Conservation (phyloP, 306 rosid species). For the Vicia villosa region DNA sequence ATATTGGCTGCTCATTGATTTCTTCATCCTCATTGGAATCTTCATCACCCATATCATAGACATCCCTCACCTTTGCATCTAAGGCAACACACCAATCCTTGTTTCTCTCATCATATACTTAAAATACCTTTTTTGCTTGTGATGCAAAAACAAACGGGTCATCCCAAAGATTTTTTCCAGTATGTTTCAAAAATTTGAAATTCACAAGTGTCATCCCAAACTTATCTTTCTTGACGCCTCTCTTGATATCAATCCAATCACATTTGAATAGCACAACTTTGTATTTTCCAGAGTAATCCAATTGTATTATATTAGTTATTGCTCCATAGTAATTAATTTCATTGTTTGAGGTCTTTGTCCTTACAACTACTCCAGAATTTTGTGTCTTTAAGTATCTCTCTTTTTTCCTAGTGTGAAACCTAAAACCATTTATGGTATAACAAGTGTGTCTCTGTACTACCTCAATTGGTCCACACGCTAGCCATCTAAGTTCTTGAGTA, state of each 20-base stretch:
- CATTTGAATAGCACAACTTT: not conserved
- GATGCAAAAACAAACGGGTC: no score
- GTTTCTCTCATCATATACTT: no score
- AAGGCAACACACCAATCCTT: no score
- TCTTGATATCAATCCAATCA: slow-evolving; percentile 3
- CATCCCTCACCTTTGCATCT: no score
- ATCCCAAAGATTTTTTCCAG: no score
- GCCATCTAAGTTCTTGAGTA: not conserved
- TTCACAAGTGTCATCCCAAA: no score
- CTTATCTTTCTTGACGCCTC: not conserved
- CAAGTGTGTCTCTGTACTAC: not conserved
- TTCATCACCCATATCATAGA: no score
- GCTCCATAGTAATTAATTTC: slow-evolving; percentile 8
- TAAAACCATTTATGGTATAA: not conserved
- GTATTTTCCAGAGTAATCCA: not conserved
- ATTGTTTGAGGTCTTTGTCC: not conserved
- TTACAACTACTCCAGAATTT: not conserved
- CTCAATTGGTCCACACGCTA: not conserved
- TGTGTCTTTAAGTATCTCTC: not conserved
- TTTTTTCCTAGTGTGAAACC: not conserved
- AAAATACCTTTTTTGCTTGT: no score
- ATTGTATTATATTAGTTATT: not conserved
- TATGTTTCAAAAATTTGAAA: no score
- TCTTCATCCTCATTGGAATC: no score
- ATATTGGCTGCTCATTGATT: no score